Conservation (phyloP, 768 basidiomycete genomes). For the Cystobasidium onofrii region DNA sequence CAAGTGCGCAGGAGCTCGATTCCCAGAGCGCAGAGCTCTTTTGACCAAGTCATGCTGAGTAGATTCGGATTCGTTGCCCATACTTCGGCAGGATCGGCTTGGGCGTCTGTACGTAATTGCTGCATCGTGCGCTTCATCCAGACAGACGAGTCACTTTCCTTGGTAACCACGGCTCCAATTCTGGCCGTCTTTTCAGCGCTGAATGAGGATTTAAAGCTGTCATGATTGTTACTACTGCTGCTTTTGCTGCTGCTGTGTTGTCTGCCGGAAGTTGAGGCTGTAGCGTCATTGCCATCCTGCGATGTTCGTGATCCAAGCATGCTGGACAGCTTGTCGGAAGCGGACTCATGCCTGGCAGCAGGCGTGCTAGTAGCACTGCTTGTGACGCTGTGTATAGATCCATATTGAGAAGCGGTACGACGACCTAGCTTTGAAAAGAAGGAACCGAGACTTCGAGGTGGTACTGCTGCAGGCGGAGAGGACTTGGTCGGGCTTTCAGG, state of each 20-base stretch:
- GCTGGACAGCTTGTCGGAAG: conserved; percentile 17
- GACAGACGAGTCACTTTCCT: not conserved
- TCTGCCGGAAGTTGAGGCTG: not conserved
- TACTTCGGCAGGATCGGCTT: conserved; percentile 10
- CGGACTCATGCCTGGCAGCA: conserved; percentile 18
- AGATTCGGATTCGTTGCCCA: conserved; percentile 7
- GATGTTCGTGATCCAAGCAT: conserved; percentile 11
- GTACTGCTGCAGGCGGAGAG: not conserved
- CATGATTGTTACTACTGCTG: not conserved
- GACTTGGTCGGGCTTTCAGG: not conserved
- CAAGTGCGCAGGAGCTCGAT: conserved; percentile 27
- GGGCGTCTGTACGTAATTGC: conserved; percentile 6
- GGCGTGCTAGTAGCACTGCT: conserved; percentile 22
- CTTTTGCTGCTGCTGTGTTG: not conserved
- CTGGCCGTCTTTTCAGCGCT: not conserved
- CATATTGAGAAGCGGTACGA: not conserved
- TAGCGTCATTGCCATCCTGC: conserved; percentile 2
- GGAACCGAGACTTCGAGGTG: not conserved
- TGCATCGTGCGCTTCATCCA: conserved; percentile 13
- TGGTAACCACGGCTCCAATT: not conserved
- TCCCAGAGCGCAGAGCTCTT: conserved; percentile 3
- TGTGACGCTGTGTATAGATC: not conserved
- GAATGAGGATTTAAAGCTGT: not conserved
- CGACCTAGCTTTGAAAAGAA: conserved; percentile 8
- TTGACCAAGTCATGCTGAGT: not conserved